Evolutionary conservation across 768 basidiomycete genomes (phyloP).

Genomic region (Mycena crocata): DNA sequence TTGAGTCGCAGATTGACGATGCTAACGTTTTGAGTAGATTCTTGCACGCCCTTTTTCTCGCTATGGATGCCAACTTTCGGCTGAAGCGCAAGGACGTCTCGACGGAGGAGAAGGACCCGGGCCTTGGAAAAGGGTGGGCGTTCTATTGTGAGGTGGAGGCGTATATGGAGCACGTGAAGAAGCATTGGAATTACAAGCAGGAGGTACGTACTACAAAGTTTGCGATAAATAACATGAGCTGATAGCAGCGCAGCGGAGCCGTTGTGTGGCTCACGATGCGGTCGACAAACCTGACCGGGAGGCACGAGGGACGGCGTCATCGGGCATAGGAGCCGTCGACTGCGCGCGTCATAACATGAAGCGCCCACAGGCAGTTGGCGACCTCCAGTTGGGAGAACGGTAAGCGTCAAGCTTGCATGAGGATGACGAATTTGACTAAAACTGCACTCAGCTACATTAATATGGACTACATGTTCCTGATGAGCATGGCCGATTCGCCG

Average conservation of each 20-base stretch:
- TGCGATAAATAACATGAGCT: not conserved
- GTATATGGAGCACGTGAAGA: conserved; percentile 18
- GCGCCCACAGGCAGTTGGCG: conserved; percentile 28
- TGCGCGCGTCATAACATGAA: conserved; percentile 34
- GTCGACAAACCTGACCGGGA: conserved; percentile 22
- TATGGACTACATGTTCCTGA: conserved; percentile 41
- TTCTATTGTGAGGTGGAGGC: conserved; percentile 19
- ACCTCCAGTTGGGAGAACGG: conserved; percentile 34
- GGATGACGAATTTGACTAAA: not conserved
- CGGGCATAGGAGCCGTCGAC: conserved; percentile 33
- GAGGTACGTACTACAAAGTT: not conserved
- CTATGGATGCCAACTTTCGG: conserved; percentile 39
- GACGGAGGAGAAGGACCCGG: conserved; percentile 3
- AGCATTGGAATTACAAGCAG: not conserved
- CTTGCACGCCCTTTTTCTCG: conserved; percentile 36
- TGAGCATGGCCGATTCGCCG: conserved; percentile 24
- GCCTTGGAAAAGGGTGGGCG: conserved; percentile 10
- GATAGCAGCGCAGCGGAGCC: conserved; percentile 7
- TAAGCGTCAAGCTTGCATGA: not conserved
- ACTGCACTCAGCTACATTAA: conserved; percentile 26
- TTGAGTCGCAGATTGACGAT: not conserved
- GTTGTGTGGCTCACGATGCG: conserved; percentile 18
- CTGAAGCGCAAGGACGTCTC: conserved; percentile 27
- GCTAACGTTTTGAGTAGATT: conserved; percentile 29
- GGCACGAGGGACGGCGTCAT: conserved; percentile 23